phyloP scores from a whole-genome alignment of 2,329 filamentous ascomycete genomes.

The Cladophialophora yegresii region DNA sequence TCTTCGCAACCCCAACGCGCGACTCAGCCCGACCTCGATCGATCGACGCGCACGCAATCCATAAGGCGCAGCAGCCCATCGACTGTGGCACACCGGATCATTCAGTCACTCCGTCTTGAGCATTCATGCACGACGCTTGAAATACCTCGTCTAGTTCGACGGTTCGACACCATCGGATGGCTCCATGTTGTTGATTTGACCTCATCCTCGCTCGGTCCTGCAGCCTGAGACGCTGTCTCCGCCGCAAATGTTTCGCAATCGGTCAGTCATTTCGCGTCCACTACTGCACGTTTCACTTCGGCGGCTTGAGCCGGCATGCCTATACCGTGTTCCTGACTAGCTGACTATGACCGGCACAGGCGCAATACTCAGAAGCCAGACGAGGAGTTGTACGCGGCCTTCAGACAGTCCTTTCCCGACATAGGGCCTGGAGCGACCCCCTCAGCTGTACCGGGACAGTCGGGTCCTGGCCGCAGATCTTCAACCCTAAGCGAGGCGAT shows the following conservation, averaged over 20 bases:
- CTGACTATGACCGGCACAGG: conserved; percentile 47
- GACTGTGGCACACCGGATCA: conserved; percentile 16
- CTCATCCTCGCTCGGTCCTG: conserved; percentile 20
- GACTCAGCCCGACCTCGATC: conserved; percentile 11
- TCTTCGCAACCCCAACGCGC: not conserved
- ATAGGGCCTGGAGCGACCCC: conserved; percentile 57
- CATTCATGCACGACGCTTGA: conserved; percentile 20
- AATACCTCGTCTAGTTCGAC: conserved; percentile 3
- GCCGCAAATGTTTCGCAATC: conserved; percentile 51
- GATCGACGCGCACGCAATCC: conserved; percentile 24
- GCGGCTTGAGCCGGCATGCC: conserved; percentile 10
- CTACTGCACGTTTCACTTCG: conserved; percentile 26
- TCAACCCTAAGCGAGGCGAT: conserved; percentile 37
- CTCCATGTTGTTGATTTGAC: conserved; percentile 34
- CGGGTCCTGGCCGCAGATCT: conserved; percentile 43
- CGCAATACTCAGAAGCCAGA: conserved; percentile 81
- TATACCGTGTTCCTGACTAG: conserved; percentile 11
- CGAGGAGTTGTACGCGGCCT: conserved; percentile 79
- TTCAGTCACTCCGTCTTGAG: conserved; percentile 10
- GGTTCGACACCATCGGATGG: conserved; percentile 22
- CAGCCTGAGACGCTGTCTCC: conserved; percentile 35
- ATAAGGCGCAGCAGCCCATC: conserved; percentile 30
- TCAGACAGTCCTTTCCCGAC: conserved; percentile 80
- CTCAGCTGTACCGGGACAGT: conserved; percentile 49
- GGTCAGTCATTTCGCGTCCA: conserved; percentile 43